Evolutionary conservation across 768 basidiomycete species (phyloP), one percentile per base, ranked within the genome.

Genomic region (Podaxis pistillaris): DNA sequence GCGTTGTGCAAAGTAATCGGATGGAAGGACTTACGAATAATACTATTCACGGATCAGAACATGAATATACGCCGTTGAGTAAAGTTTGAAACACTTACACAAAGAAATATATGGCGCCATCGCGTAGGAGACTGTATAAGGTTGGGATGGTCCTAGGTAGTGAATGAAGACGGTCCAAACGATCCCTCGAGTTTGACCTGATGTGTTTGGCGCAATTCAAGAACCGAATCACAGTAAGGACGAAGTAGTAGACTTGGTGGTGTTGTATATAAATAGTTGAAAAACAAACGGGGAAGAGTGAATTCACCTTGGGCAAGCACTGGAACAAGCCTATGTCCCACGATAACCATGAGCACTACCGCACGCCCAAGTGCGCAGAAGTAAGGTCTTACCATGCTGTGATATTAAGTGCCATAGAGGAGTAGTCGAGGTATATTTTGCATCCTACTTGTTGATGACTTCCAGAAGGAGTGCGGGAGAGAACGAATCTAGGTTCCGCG

Each of bases 91-190:
- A 6, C n/a, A 22, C 54, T 22, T n/a, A 55, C 54, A 36, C 54
- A 19, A 55, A 38, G 19, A 55, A 55, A 55, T 55, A 55, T 17
- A 55, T 55, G 17, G 36, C 30, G 12, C 54, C 54, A 24, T 55
- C 54, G 12, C 54, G 54, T n/a, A 55, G 19, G 11, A 55, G 54
- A 24, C 54, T 37, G 11, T 19, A 55, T 6, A 55, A 11, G 17
- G 54, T 55, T 9, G 54, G 54, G 5, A 55, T 40, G 9, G 37
- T 55, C 19, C 19, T 36, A 12, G 5, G 37, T 30, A 55, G 40
- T 30, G 33, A 28, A 24, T 38, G 38, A 7, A 55, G 17, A 24
- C 7, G 38, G 19, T 3, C 13, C 37, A 40, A 40, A 11, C 36
- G 37, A 2, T 4, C 22, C 9, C 37, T 12, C 11, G 36, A 19